phyloP scores from a whole-genome alignment of 2,329 filamentous ascomycete genomes.

The Ascosphaera apis region DNA sequence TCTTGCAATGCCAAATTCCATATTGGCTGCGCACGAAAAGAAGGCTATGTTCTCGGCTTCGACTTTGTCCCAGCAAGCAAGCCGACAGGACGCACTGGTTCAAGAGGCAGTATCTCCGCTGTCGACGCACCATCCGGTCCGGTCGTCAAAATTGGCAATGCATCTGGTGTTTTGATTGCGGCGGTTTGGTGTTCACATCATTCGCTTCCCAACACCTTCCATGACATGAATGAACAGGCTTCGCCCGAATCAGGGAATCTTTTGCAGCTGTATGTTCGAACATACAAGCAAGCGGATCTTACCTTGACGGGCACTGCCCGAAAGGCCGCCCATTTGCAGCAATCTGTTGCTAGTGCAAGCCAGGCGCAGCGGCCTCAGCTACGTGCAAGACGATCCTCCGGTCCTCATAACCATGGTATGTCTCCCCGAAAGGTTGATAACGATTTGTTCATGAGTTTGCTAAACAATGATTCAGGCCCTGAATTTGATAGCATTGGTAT shows the following conservation, averaged over 20 bases:
- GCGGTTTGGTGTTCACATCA: constrained; percentile 86
- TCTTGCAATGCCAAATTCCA: constrained; percentile 39
- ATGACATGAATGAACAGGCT: constrained; percentile 55
- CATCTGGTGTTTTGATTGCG: constrained; percentile 64
- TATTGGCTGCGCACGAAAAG: constrained; percentile 71
- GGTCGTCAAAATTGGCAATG: constrained; percentile 61
- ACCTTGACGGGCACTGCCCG: constrained; percentile 76
- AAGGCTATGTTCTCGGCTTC: constrained; percentile 66
- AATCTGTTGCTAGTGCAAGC: too few relatives aligned
- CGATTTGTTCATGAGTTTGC: too few relatives aligned
- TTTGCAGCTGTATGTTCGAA: constrained; percentile 65
- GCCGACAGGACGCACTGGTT: constrained; percentile 54
- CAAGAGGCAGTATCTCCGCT: too few relatives aligned
- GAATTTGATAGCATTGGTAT: too few relatives aligned
- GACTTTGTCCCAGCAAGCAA: constrained; percentile 78
- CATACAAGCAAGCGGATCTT: constrained; percentile 86
- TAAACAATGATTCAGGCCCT: too few relatives aligned
- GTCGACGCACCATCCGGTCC: too few relatives aligned
- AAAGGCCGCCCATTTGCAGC: constrained; percentile 51
- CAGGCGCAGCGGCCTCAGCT: constrained; percentile 7
- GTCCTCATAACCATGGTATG: constrained; percentile 1
- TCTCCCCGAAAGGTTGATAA: background rate
- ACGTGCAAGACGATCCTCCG: constrained; percentile 8
- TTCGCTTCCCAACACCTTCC: constrained; percentile 45
- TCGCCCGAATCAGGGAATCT: constrained; percentile 52